Evolutionary conservation across 1,284 basidiomycete genomes (phyloP).

Genomic region (Cutaneotrichosporon daszewskae): DNA sequence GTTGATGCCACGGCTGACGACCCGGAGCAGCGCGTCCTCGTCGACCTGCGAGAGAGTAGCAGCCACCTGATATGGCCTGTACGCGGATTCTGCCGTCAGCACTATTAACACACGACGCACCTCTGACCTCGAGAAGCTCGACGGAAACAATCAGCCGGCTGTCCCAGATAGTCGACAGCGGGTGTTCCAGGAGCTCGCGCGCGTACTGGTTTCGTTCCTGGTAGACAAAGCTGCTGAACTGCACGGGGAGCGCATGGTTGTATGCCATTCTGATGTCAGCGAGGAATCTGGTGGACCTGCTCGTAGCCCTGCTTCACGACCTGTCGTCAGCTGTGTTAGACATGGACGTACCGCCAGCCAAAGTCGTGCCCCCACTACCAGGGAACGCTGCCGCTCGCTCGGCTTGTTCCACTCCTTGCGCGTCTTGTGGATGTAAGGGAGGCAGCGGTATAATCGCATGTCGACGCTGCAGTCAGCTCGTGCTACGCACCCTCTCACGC

Average conservation of each 20-base stretch:
- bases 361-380: conserved; percentile 20
- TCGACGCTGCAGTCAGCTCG: conserved; percentile 16
- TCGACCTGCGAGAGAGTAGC: too few relatives aligned
- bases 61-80: too few relatives aligned
- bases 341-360: conserved; percentile 18
- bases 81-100: too few relatives aligned
- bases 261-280: conserved; percentile 19
- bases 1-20: conserved; percentile 1
- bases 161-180: conserved; percentile 18
- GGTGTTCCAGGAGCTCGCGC: conserved; percentile 24
- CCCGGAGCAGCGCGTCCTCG: conserved; percentile 4
- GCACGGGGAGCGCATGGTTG: conserved; percentile 20
- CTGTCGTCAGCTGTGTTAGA: conserved; percentile 2
- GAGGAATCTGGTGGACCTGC: too few relatives aligned
- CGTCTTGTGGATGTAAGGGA: conserved; percentile 18
- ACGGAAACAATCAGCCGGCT: conserved; percentile 22
- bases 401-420: not conserved
- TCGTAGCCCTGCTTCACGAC: conserved; percentile 11
- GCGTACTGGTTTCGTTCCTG: conserved; percentile 14
- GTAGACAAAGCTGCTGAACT: conserved; percentile 5
- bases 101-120: too few relatives aligned
- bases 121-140: conserved; percentile 16
- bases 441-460: conserved; percentile 28
- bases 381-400: conserved; percentile 6
- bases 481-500: conserved; percentile 2